Base-by-base conservation (phyloP, 2,329 filamentous ascomycete genomes). In the Sclerotiophoma versabilis region DNA sequence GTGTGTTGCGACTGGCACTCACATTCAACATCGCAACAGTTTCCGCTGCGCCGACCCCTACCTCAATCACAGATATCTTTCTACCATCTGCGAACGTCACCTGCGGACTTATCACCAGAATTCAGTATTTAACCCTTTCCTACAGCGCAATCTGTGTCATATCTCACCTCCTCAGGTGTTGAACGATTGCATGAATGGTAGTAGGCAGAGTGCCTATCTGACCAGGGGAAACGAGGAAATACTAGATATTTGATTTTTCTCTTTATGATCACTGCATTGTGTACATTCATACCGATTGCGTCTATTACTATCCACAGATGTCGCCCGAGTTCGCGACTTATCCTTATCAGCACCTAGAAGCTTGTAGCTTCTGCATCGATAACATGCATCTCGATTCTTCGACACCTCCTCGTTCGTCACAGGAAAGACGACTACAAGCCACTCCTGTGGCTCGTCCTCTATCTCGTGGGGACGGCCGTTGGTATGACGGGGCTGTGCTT, bases 181-280 rank as follows among this genome's bases (percentile, higher is more conserved):
- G 79, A 2, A 66, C 80, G 3, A 58, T 80, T 19, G 62, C 73
- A 0, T 80, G 77, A 76, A 78, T 79, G 73, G 74, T 75, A 3
- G 62, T 75, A 0, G 65, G 54, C 19, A 49, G 53, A 46, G 38
- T 27, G 6, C 58, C 54, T 11, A 17, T 61, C n/a, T 60, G 57
- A 54, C 60, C 60, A 15, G 46, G 26, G 29, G 42, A 59, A 20
- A 11, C 26, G 1, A 45, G 54, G 26, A 47, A 45, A 3, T 34
- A 11, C n/a, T 46, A 33, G 15, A 54, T 38, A 22, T 57, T 59
- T 41, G 56, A 59, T 38, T 41, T 57, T 19, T 36, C n/a, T 42
- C 15, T 42, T 62, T 6, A 48, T 53, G 4, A 22, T 33, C 12
- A 20, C 45, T 15, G 37, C 48, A 5, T 23, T 62, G 14, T 37